phyloP scores from a whole-genome alignment of 495 filamentous ascomycete species.

The Penicillium flavigenum region DNA sequence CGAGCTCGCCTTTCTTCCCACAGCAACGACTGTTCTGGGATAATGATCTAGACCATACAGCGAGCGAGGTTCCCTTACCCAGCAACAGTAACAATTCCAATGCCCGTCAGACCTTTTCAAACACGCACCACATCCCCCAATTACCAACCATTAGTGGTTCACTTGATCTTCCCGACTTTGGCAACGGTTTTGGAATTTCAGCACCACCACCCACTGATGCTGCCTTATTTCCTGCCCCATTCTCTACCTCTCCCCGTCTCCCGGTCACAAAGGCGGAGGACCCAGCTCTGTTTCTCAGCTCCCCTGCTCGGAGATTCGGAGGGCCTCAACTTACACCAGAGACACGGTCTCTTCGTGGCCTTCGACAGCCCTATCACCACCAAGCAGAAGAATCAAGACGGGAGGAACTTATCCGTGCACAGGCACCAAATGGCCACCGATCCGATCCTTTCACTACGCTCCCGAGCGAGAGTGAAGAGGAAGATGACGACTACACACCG shows the following conservation, averaged over 20 bases:
- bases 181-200: slow-evolving; percentile 31
- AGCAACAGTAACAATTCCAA: neutral
- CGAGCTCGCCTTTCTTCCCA: slow-evolving; percentile 63
- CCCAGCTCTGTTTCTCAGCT: slow-evolving; percentile 58
- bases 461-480: slow-evolving; percentile 36
- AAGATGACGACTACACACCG: slow-evolving; percentile 45
- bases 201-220: slow-evolving; percentile 39
- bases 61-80: slow-evolving; percentile 24
- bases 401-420: slow-evolving; percentile 50
- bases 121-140: slow-evolving; percentile 36
- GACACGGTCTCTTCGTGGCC: slow-evolving; percentile 31
- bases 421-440: slow-evolving; percentile 12
- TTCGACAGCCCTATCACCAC: slow-evolving; percentile 57
- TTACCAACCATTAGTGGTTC: slow-evolving; percentile 41
- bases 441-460: slow-evolving; percentile 17
- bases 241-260: slow-evolving; percentile 47
- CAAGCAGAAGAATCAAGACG: slow-evolving; percentile 57
- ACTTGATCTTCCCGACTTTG: slow-evolving; percentile 44
- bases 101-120: slow-evolving; percentile 14
- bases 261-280: slow-evolving; percentile 46
- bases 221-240: slow-evolving; percentile 47
- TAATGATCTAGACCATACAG: slow-evolving; percentile 44
- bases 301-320: slow-evolving; percentile 48
- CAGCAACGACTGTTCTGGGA: slow-evolving; percentile 77
- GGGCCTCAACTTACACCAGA: slow-evolving; percentile 40